These are phyloP conservation scores for Helicostylum pulchrum DNA, from an alignment of 192 early-diverging fungal species.

Conservation along the genomic window DNA sequence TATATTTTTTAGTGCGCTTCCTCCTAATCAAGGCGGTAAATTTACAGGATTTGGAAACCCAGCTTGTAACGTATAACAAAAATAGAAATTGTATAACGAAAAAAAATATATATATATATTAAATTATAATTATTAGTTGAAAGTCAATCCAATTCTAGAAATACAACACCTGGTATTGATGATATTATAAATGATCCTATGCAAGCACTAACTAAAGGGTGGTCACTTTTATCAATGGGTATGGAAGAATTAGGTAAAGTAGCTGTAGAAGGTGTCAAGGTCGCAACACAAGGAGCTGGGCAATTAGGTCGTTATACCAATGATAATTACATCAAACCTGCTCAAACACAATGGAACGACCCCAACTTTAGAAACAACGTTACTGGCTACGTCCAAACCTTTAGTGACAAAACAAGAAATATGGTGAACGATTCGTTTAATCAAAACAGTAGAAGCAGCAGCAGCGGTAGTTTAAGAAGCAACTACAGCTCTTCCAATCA, in stretches of 20 bases:
- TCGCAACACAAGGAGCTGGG: slow-evolving; percentile 46
- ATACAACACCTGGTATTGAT: slow-evolving; percentile 42
- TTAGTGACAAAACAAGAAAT: slow-evolving; percentile 49
- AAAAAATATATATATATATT: not conserved
- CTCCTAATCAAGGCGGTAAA: slow-evolving; percentile 76
- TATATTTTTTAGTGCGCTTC: slow-evolving; percentile 20
- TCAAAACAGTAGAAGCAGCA: not conserved
- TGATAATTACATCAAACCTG: slow-evolving; percentile 65
- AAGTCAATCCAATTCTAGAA: slow-evolving; percentile 9
- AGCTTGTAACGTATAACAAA: slow-evolving; percentile 25
- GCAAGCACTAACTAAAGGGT: slow-evolving; percentile 64
- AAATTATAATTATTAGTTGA: slow-evolving; percentile 21
- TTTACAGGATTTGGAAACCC: slow-evolving; percentile 73
- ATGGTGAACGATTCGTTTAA: not conserved
- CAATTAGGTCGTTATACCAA: slow-evolving; percentile 47
- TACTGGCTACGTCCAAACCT: slow-evolving; percentile 55
- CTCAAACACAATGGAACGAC: slow-evolving; percentile 57
- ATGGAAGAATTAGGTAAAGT: slow-evolving; percentile 41
- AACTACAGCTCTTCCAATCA: slow-evolving; percentile 17
- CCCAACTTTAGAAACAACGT: slow-evolving; percentile 64
- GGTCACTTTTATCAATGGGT: slow-evolving; percentile 58
- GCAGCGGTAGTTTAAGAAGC: not conserved
- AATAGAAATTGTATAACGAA: not conserved
- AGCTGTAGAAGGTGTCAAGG: slow-evolving; percentile 48
- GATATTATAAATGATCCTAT: slow-evolving; percentile 68